These are phyloP conservation scores for Flaveria bidentis DNA, from an alignment of 129 eudicot genomes.

Conservation along the genomic window DNA sequence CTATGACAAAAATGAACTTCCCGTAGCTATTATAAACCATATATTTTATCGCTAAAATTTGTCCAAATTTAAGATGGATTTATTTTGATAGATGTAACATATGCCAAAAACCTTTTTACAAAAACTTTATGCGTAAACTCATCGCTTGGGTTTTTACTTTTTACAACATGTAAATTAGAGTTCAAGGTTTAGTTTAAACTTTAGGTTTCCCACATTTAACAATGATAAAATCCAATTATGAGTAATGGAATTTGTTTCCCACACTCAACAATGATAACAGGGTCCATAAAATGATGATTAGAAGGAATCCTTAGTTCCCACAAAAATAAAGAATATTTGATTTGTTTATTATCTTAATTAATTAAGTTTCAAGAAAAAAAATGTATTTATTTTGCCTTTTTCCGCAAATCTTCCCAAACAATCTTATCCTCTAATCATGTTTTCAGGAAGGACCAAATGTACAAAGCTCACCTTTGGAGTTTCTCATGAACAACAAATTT, in stretches of 20 bases:
- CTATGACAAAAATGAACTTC: no score
- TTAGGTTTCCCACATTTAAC: background rate
- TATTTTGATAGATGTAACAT: no score
- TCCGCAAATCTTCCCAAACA: conserved; percentile 26
- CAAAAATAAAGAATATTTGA: conserved; percentile 29
- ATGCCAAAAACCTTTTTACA: no score
- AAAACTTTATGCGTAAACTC: no score
- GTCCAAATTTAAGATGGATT: no score
- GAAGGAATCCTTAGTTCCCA: conserved; percentile 53
- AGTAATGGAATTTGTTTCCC: conserved; percentile 49
- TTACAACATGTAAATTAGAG: background rate
- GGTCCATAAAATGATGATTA: conserved; percentile 51
- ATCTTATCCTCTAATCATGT: conserved; percentile 30
- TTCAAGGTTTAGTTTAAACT: background rate
- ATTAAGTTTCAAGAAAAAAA: conserved; percentile 15
- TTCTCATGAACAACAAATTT: conserved; percentile 6
- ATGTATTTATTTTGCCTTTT: conserved; percentile 20
- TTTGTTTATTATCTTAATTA: conserved; percentile 12
- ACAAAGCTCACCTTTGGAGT: conserved; percentile 25
- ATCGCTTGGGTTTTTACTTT: background rate
- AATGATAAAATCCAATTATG: conserved; percentile 28
- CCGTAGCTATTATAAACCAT: no score
- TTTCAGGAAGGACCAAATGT: conserved; percentile 19
- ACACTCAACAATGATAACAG: conserved; percentile 49
- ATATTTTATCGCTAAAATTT: no score